Base-by-base conservation (phyloP, 2,329 filamentous ascomycete genomes). In the Cytospora piceicola region DNA sequence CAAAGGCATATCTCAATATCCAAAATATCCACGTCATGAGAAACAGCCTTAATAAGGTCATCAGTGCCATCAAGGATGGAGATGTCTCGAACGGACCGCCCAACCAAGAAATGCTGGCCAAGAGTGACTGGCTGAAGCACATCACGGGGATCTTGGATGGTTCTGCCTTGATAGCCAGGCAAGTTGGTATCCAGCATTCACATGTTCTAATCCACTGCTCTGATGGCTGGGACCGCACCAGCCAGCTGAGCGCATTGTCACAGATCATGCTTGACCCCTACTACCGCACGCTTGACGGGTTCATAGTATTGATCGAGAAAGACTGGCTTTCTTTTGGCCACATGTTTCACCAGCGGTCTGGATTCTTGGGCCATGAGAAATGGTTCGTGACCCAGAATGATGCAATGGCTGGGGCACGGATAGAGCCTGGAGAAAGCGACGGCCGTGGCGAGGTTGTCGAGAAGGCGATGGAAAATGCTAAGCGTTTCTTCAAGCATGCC, bases 1-100 rank as follows among this genome's bases (percentile, higher is more conserved):
- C 90, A 66, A 97, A 97, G 77, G 90, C 90, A 34, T 99, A 96
- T 74, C 85, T 99, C 64, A 95, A 92, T 69, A 99, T 99, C 73
- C 94, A 96, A 76, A 99, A 99, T 75, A 98, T 99, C 67, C 95
- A 99, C 74, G 93, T 97, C 68, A 99, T 99, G 95, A 87, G 95
- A 65, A 90, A 91, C 68, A 98, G 94, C 1, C 82, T 99, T 39
- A 89, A 90, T 71, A 94, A 90, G 71, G 91, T 99, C 24, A 83
- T 97, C 61, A 94, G 96, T 69, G 90, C 93, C 3, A 81, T 99
- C 73, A 97, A 96, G 74, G 94, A 98, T 71, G 92, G 93, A 2
- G 95, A 99, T 75, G 85, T 97, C 32, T 91, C 92, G 0, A 87
- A 91, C 1, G 79, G 97, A 36, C 88, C 92, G 0, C 94, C 94